Percentiles rank a stretch among this genome's conserved stretches.
Conservation (phyloP, 2,329 filamentous ascomycete species). For the Lachnellula cervina region DNA sequence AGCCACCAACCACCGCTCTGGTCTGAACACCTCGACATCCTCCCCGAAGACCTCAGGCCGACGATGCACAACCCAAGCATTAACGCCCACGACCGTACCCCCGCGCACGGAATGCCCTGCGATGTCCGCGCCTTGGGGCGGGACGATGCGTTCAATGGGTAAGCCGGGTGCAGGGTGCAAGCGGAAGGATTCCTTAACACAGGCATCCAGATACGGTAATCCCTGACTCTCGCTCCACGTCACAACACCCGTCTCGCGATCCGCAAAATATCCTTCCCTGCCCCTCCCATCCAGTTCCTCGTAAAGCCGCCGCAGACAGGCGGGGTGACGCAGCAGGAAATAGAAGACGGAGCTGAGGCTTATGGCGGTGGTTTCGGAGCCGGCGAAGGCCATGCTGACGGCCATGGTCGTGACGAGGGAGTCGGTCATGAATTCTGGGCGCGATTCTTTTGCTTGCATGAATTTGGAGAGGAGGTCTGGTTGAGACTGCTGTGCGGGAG, state of each 20-base stretch:
- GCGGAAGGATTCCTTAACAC: conserved; percentile 73
- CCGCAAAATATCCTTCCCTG: conserved; percentile 44
- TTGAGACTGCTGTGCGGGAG: conserved; percentile 2
- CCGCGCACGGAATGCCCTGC: conserved; percentile 58
- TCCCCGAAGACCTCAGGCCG: conserved; percentile 62
- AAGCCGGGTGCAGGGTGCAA: conserved; percentile 70
- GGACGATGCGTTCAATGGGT: conserved; percentile 69
- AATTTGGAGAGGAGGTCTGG: conserved; percentile 67
- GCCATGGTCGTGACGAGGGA: conserved; percentile 65
- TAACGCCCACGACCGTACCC: conserved; percentile 70
- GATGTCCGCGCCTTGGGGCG: conserved; percentile 58
- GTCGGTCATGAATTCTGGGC: conserved; percentile 68
- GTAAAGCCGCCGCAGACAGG: conserved; percentile 49
- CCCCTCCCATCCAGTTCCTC: conserved; percentile 59
- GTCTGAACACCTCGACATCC: conserved; percentile 61
- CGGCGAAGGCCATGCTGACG: conserved; percentile 68
- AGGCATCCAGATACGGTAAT: conserved; percentile 71
- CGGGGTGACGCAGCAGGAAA: conserved; percentile 61
- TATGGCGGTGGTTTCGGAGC: conserved; percentile 76
- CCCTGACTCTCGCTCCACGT: conserved; percentile 66
- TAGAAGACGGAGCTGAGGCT: conserved; percentile 69
- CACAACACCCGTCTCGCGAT: conserved; percentile 54
- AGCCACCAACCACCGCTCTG: conserved; percentile 60
- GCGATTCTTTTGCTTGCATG: conserved; percentile 60
- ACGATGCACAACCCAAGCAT: conserved; percentile 69